phyloP scores from a whole-genome alignment of 306 rosid species.

The Senna siamea region DNA sequence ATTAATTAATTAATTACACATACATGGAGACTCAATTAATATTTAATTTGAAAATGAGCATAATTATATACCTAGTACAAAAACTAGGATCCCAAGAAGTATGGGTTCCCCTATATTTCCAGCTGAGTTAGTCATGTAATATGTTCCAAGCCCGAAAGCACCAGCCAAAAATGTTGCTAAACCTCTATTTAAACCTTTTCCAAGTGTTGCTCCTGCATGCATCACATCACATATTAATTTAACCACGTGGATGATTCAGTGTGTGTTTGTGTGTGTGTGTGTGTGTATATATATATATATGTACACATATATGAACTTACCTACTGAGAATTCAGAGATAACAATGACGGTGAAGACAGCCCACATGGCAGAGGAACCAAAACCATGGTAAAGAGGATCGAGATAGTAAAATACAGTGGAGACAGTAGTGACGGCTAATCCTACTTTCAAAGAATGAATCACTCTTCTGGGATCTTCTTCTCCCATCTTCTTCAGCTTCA shows the following conservation, averaged over 20 bases:
- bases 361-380: conserved; percentile 46
- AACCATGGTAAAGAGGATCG: conserved; percentile 34
- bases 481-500: conserved; percentile 44
- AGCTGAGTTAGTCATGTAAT: conserved; percentile 18
- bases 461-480: conserved; percentile 56
- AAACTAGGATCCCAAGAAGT: conserved; percentile 34
- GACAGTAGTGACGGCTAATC: conserved; percentile 43
- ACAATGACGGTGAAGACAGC: conserved; percentile 48
- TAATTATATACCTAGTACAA: conserved; percentile 39
- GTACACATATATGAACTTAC: no score
- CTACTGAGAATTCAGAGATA: conserved; percentile 49
- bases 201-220: conserved; percentile 46
- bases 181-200: conserved; percentile 48
- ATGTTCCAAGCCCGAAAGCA: conserved; percentile 39
- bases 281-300: no score
- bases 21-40: no score
- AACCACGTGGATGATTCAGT: no score
- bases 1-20: no score
- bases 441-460: conserved; percentile 51
- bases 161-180: conserved; percentile 40
- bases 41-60: no score
- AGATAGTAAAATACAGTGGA: conserved; percentile 37
- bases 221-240: no score
- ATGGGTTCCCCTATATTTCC: conserved; percentile 21
- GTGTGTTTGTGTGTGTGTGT: no score